A percentile compares a stretch with the other conserved stretches of the same genome.
These are phyloP conservation scores for Debaryomyces nepalensis DNA, from an alignment of 1,139 yeast genomes.

Conservation along the genomic window DNA sequence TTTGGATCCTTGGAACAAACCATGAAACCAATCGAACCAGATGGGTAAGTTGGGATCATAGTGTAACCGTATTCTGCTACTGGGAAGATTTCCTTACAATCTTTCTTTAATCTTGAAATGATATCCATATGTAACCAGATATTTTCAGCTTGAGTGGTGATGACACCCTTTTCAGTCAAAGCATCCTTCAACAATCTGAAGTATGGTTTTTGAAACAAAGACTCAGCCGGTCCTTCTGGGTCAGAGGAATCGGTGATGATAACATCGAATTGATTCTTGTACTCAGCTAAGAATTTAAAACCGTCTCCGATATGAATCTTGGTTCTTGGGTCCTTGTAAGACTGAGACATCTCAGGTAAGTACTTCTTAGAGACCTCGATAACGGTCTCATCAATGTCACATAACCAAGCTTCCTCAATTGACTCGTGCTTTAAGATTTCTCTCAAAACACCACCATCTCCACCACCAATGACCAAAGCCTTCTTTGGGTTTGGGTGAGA, in stretches of 20 bases:
- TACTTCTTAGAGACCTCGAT: conserved; percentile 80
- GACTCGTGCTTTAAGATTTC: conserved; percentile 86
- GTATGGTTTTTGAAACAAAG: conserved; percentile 84
- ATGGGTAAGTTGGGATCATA: conserved; percentile 90
- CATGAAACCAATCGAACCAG: conserved; percentile 95
- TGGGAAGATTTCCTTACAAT: conserved; percentile 82
- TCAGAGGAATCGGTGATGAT: conserved; percentile 94
- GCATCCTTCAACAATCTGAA: conserved; percentile 80
- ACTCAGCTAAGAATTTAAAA: conserved; percentile 82
- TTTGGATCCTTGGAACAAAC: conserved; percentile 77
- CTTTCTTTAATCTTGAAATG: conserved; percentile 73
- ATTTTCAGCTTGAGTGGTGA: conserved; percentile 90
- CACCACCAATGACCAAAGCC: conserved; percentile 93
- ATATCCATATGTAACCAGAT: conserved; percentile 87
- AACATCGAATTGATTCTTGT: conserved; percentile 76
- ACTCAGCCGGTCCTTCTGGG: conserved; percentile 96
- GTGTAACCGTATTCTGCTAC: conserved; percentile 86
- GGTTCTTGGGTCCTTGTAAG: conserved; percentile 81
- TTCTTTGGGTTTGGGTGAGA: conserved; percentile 89
- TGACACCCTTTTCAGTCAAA: conserved; percentile 83
- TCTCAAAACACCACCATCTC: conserved; percentile 95
- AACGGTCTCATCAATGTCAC: conserved; percentile 92
- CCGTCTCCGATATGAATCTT: conserved; percentile 89
- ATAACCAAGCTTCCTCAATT: conserved; percentile 84
- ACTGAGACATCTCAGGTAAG: conserved; percentile 82